Conservation (phyloP, 1,284 basidiomycete species). For the Entoloma clypeatum region DNA sequence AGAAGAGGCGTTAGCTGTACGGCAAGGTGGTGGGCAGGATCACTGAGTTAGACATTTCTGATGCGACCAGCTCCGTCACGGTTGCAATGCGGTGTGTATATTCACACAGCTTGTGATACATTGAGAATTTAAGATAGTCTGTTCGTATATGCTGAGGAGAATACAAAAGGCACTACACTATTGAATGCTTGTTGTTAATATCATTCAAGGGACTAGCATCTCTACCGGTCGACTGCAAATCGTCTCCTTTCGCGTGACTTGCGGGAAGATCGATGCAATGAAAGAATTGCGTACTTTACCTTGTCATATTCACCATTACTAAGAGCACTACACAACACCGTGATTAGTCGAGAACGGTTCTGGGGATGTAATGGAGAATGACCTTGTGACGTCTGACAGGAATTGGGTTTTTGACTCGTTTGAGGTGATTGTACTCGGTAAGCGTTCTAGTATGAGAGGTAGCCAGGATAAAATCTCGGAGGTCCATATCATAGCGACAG, state of each 20-base stretch:
- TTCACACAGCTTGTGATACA: too few species aligned
- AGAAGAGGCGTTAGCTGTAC: conserved; percentile 13
- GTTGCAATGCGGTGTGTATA: too few species aligned
- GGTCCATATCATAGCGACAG: conserved; percentile 65
- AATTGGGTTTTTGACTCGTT: conserved; percentile 73
- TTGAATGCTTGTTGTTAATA: neutral
- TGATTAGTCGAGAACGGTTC: conserved; percentile 4
- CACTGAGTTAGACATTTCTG: conserved; percentile 9
- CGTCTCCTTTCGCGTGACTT: conserved; percentile 68
- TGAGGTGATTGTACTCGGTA: conserved; percentile 64
- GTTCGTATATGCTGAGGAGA: too few species aligned
- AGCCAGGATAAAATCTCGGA: conserved; percentile 71
- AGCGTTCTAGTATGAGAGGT: conserved; percentile 63
- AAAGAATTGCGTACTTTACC: conserved; percentile 72
- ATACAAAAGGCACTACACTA: conserved; percentile 2
- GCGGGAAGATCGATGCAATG: conserved; percentile 61
- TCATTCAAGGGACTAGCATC: too few species aligned
- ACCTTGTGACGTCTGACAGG: conserved; percentile 71
- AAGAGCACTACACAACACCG: conserved; percentile 47
- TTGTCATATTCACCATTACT: conserved; percentile 65
- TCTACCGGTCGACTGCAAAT: conserved; percentile 30
- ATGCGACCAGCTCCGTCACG: conserved; percentile 14
- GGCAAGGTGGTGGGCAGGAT: conserved; percentile 12
- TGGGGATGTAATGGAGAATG: conserved; percentile 28
- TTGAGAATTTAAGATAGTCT: too few species aligned